A percentile compares a stretch with the other conserved stretches of the same genome.
phyloP scores from a whole-genome alignment of 208 protist species.

The Trypanosoma lewisi region DNA sequence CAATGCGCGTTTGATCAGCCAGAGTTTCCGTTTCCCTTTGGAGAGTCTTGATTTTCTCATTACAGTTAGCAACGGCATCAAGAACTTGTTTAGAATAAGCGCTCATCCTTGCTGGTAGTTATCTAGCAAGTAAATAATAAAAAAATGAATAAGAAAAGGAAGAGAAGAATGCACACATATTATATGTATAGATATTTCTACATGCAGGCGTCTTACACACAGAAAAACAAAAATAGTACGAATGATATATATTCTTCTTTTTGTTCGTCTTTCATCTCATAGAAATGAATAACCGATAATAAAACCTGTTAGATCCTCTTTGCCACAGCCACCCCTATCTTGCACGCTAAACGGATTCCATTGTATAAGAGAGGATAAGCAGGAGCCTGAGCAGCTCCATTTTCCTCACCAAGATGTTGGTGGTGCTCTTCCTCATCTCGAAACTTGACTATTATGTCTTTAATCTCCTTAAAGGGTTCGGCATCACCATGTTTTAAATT shows the following conservation, averaged over 20 bases:
- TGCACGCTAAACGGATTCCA: slow-evolving; percentile 70
- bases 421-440: slow-evolving; percentile 87
- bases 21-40: slow-evolving; percentile 37
- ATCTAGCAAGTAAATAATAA: slow-evolving; percentile 1
- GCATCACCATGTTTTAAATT: slow-evolving; percentile 25
- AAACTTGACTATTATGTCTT: slow-evolving; percentile 74
- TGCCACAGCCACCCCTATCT: slow-evolving; percentile 62
- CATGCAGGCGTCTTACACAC: too few species aligned
- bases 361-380: slow-evolving; percentile 82
- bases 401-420: slow-evolving; percentile 76
- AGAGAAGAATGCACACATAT: slow-evolving; percentile 24
- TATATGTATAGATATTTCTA: neutral
- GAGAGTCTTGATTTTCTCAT: slow-evolving; percentile 31
- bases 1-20: slow-evolving; percentile 20
- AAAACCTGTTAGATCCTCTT: slow-evolving; percentile 54
- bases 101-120: slow-evolving; percentile 12
- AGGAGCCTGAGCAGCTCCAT: slow-evolving; percentile 69
- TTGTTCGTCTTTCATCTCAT: slow-evolving; percentile 6
- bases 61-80: slow-evolving; percentile 38
- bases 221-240: slow-evolving; percentile 1
- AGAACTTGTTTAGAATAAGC: slow-evolving; percentile 21
- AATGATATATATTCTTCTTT: slow-evolving; percentile 9
- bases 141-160: slow-evolving; percentile 20
- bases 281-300: slow-evolving; percentile 9
- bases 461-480: slow-evolving; percentile 58